phyloP scores from a whole-genome alignment of 768 basidiomycete genomes.

The Suillus sp. region DNA sequence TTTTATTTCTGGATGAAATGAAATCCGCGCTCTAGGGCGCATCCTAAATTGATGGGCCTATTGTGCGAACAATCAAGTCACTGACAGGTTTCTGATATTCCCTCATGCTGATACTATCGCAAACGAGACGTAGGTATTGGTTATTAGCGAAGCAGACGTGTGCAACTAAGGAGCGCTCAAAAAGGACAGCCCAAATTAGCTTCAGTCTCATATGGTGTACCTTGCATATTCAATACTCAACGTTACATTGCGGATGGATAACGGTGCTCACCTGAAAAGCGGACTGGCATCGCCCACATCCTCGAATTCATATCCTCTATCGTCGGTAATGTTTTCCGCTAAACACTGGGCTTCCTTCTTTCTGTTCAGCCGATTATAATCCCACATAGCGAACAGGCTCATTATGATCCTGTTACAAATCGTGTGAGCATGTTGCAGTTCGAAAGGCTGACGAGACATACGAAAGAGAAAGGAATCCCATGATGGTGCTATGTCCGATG shows the following conservation, averaged over 20 bases:
- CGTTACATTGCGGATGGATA: background rate
- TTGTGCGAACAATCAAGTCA: background rate
- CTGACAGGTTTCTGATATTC: background rate
- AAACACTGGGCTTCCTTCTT: constrained; percentile 48
- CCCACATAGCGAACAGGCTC: constrained; percentile 48
- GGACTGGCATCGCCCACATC: constrained; percentile 57
- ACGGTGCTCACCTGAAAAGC: constrained; percentile 45
- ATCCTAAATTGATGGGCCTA: background rate
- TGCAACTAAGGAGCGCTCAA: background rate
- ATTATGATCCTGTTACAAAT: constrained; percentile 41
- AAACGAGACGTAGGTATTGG: background rate
- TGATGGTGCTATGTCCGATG: constrained; percentile 39
- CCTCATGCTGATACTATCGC: background rate
- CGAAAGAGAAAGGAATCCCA: constrained; percentile 37
- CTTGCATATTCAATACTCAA: background rate
- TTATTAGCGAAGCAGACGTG: no score
- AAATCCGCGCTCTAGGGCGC: background rate
- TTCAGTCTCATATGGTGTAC: background rate
- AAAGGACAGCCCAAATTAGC: background rate
- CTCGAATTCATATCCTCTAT: constrained; percentile 41
- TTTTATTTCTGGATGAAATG: background rate
- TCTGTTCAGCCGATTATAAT: constrained; percentile 52
- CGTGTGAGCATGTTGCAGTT: constrained; percentile 27
- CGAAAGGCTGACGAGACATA: constrained; percentile 19
- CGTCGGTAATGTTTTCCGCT: constrained; percentile 44